Conservation (phyloP, 805 yeast species). For the Kurtzmaniella cleridarum region DNA sequence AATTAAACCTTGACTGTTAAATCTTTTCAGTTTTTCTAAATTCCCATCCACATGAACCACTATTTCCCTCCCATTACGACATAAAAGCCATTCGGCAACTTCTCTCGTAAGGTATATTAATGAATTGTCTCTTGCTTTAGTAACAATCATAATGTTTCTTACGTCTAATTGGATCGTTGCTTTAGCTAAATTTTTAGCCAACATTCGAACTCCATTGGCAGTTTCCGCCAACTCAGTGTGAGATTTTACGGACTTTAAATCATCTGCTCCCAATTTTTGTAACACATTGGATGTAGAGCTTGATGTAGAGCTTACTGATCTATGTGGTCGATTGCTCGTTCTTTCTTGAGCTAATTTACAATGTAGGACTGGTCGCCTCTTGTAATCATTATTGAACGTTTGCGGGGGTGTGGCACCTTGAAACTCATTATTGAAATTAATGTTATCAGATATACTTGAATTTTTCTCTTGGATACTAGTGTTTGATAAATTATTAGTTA, state of each 20-base stretch:
- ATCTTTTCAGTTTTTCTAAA: slow-evolving; percentile 55
- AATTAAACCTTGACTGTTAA: slow-evolving; percentile 51
- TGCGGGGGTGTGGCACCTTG: slow-evolving; percentile 1
- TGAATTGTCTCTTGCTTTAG: slow-evolving; percentile 85
- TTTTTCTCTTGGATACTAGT: too few species aligned
- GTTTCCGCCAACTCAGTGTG: slow-evolving; percentile 77
- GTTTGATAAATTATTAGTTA: too few species aligned
- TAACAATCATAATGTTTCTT: slow-evolving; percentile 70
- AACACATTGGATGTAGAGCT: slow-evolving; percentile 17
- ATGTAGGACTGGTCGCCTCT: too few species aligned
- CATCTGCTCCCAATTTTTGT: slow-evolving; percentile 29
- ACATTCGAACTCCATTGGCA: slow-evolving; percentile 72
- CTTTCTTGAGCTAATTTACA: neutral
- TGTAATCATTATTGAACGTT: too few species aligned
- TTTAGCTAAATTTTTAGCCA: slow-evolving; percentile 64
- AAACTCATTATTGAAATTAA: neutral
- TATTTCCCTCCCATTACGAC: slow-evolving; percentile 24
- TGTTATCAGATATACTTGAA: neutral
- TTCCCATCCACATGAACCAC: slow-evolving; percentile 70
- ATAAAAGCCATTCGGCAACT: slow-evolving; percentile 70
- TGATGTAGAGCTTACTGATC: slow-evolving; percentile 3
- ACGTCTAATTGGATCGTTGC: slow-evolving; percentile 70
- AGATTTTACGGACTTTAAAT: slow-evolving; percentile 51
- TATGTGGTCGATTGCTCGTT: slow-evolving; percentile 3
- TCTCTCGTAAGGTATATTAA: slow-evolving; percentile 72